Base-by-base conservation (phyloP, 2,329 filamentous ascomycete genomes). In the Phialemoniopsis sp. region DNA sequence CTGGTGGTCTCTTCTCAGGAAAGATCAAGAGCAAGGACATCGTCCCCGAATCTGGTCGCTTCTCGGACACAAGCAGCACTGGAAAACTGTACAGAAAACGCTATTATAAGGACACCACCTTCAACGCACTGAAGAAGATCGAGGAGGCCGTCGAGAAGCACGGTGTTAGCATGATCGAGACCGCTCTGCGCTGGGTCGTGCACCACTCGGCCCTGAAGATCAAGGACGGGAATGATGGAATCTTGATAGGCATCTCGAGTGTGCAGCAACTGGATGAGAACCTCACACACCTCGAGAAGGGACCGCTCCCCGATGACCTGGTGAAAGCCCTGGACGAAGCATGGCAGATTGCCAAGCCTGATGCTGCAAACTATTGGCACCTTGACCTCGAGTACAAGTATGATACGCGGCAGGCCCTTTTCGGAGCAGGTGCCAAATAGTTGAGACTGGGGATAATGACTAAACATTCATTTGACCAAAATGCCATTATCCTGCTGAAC, bases 1-100 rank as follows among this genome's bases (percentile, higher is more conserved):
- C 87, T 2, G 88, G 87, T 15, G 88, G 88, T 2, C 66, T 94
- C 12, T 85, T 94, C 60, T 84, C 80, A 9, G 88, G 87, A 46
- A 90, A 89, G 64, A 81, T 87, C 68, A 87, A 85, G 64, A 76
- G 77, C 38, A 64, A 66, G 36, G 82, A 89, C 49, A 59, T 70
- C 31, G 60, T 70, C 16, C 86, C 85, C 0, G 61, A 66, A 0
- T 78, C 82, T 41, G 87, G 88, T 12, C 78, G 87, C 29, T 94
- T 84, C 66, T 84, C 80, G 46, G 70, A 84, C 49, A 60, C 59
- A 12, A 57, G 62, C 31, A 41, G 39, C 30, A 60, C 58, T 30
- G 84, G 83, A 6, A 44, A 48, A 18, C 66, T 68, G 48, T 89
- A 88, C 60, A 78, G 84, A 34, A 59, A 70, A 13, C 73, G 84